Base-by-base conservation (phyloP, 441 rosid species). In the Mallotus japonicus region DNA sequence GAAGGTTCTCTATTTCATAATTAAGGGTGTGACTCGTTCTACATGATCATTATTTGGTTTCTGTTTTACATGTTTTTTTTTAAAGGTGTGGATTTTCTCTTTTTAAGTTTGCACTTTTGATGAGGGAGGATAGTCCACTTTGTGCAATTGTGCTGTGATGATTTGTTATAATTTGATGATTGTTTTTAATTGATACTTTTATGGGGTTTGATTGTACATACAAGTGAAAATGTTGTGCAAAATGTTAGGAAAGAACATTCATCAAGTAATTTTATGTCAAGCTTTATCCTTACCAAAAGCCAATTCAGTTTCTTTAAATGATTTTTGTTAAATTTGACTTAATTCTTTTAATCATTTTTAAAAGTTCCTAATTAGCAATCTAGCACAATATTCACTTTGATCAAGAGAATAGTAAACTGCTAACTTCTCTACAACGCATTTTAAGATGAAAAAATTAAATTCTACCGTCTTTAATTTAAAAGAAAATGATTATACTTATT, bases 1-100 rank as follows among this genome's bases (percentile, higher is more conserved):
- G 98, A 82, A 88, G 98, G 84, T 94, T 94, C 86, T 92, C 97
- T 0, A 74, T 94, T 62, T 93, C 97, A 20, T 91, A 73, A 70
- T 49, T 42, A 54, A 10, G 51, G 11, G 2, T 11, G 40, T 15
- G 8, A 57, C 8, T 57, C 0, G 3, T 32, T 24, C 16, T 47
- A 46, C 49, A 42, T 62, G 22, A 6, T 54, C 15, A 50, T 50
- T 40, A 17, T 2, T 59, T 3, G 28, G 10, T n/a, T 37, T 37
- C 22, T 71, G 66, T 16, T 17, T 6, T 59, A 8, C 22, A 9
- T 55, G 62, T 11, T 37, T 4, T 42, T 0, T 1, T 11, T 24
- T 20, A 1, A 1, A 59, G 55, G 7, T 10, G 50, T 61, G 28
- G 54, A 71, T 62, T 11, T 49, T 71, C 28, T 50, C 57, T 47